Base-by-base conservation (phyloP, 2,329 filamentous ascomycete genomes). In the Aureobasidium sp. region DNA sequence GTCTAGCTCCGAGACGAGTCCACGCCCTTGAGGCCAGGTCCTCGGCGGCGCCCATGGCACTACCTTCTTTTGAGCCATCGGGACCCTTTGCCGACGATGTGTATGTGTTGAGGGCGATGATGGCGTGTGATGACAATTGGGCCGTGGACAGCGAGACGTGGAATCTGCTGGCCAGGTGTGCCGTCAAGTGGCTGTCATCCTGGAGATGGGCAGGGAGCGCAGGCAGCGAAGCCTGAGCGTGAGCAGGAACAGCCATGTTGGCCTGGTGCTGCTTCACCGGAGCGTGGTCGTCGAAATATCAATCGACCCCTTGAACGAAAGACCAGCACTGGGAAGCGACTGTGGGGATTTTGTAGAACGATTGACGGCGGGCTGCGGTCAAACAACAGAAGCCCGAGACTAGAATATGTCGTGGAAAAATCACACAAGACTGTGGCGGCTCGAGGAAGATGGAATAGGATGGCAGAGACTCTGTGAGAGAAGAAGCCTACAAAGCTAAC, bases 31-130 rank as follows among this genome's bases (percentile, higher is more conserved):
- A 86, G 25, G 94, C 94, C 72, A 99, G 82, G 70, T 97, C 92
- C 75, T 97, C 93, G 37, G 91, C 91, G 72, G 91, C 92, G 62
- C 88, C 91, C 83, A 92, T 91, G 66, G 91, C 91, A 77, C 91
- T 96, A 39, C 92, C 93, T 69, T 95, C 90, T 71, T 91, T 94
- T 63, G 85, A 87, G 67, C 93, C 93, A 89, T 97, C 91, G 4
- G 89, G 85, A 25, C 92, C 93, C 72, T 91, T 92, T 61, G 88
- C 83, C 0, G 93, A 93, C 12, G 90, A 90, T 12, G 90, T 93
- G 74, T 96, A 97, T 22, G 92, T 99, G 79, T 99, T 99, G 66
- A 99, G 80, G 58, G 90, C 89, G 71, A 99, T 88, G 68, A 97
- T 82, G 53, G 88, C 94, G 73, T 97, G 92, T 0, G 91, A 96